Conservation (phyloP, 2,329 filamentous ascomycete genomes). For the Cryphonectria parasitica region DNA sequence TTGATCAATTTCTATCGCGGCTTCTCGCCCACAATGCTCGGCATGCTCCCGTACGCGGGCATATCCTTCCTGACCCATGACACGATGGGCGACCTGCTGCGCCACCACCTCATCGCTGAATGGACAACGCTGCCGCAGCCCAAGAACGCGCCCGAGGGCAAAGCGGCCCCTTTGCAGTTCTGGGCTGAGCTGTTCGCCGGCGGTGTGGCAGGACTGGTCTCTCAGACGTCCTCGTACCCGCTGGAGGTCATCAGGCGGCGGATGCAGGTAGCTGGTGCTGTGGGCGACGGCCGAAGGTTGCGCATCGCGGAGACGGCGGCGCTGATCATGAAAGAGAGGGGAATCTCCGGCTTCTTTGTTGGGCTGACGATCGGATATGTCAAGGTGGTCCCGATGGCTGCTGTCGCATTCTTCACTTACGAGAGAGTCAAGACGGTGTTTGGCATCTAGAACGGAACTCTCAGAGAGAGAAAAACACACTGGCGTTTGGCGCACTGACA, state of each 20-base stretch:
- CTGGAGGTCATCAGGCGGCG: conserved; percentile 88
- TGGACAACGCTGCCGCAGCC: conserved; percentile 76
- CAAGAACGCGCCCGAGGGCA: conserved; percentile 55
- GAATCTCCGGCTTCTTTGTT: conserved; percentile 84
- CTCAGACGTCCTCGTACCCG: conserved; percentile 91
- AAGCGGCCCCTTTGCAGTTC: conserved; percentile 74
- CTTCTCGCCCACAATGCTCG: conserved; percentile 85
- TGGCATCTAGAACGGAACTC: conserved; percentile 57
- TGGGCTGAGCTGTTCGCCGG: conserved; percentile 88
- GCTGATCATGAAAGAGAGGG: conserved; percentile 76
- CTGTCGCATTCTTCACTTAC: conserved; percentile 69
- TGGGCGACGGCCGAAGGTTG: conserved; percentile 83
- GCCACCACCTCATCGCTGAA: conserved; percentile 65
- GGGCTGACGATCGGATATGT: conserved; percentile 93
- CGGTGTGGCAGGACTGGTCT: conserved; percentile 83
- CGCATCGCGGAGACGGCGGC: conserved; percentile 77
- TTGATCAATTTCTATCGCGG: conserved; percentile 93
- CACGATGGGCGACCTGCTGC: conserved; percentile 81
- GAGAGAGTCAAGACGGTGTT: conserved; percentile 66
- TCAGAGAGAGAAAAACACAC: neutral
- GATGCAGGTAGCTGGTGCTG: conserved; percentile 95
- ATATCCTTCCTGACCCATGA: conserved; percentile 96
- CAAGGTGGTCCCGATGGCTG: conserved; percentile 89
- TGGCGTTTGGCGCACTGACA: conserved; percentile 26
- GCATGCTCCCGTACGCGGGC: conserved; percentile 96